These are phyloP conservation scores for Croton laevigatus DNA, from an alignment of 441 rosid species.

Conservation along the genomic window DNA sequence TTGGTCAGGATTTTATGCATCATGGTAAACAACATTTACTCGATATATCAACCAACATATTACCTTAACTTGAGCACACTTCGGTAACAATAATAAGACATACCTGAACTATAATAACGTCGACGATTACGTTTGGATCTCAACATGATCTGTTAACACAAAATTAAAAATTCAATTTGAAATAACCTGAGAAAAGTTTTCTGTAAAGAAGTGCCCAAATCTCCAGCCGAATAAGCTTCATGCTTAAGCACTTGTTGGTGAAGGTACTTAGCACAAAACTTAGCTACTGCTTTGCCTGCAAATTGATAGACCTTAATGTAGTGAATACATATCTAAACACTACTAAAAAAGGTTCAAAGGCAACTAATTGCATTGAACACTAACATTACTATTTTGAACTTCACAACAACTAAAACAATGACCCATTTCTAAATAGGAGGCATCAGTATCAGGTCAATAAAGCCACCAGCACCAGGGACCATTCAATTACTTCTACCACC, in stretches of 20 bases:
- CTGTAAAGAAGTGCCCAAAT: slow-evolving; percentile 53
- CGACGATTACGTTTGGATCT: not conserved
- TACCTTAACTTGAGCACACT: not conserved
- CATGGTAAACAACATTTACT: not conserved
- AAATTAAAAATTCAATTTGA: not conserved
- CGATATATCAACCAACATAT: not conserved
- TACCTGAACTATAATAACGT: not conserved
- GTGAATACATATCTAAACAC: not conserved
- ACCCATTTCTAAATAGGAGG: not conserved
- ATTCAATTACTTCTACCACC: not conserved
- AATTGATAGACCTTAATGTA: slow-evolving; percentile 13
- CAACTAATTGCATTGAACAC: not conserved
- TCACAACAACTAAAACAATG: not conserved
- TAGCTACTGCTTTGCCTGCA: slow-evolving; percentile 81
- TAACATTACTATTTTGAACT: not conserved
- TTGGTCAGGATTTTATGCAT: not conserved
- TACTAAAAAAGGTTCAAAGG: not conserved
- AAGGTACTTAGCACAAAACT: slow-evolving; percentile 84
- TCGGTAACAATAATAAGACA: not conserved
- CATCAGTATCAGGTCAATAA: slow-evolving; percentile 3
- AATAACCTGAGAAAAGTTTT: slow-evolving; percentile 72
- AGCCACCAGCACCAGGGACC: not conserved
- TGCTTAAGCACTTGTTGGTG: slow-evolving; percentile 74
- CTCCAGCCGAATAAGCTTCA: slow-evolving; percentile 65
- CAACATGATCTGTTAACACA: not conserved